Base-by-base conservation (phyloP, 2,329 filamentous ascomycete genomes). In the Fusarium domesticum region DNA sequence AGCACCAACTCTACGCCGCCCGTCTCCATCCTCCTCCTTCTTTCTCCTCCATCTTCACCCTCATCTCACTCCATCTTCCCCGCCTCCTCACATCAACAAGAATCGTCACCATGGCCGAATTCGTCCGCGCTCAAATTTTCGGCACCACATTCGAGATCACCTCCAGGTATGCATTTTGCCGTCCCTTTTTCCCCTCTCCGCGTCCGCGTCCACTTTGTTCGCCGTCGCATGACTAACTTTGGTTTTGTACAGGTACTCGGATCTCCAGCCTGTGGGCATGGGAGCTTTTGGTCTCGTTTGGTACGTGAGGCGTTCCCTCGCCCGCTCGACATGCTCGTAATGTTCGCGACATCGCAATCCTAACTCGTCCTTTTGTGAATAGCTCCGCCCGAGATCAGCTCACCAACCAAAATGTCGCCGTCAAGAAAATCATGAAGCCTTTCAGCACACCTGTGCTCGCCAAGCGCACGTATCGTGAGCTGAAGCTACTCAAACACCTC, bases 341-440 rank as follows among this genome's bases (percentile, higher is more conserved):
- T 18, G 17, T 32, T 28, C 39, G 23, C 34, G 28, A 39, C 15
- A 11, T 18, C 23, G 18, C 38, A 35, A 44, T 20, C 37, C 48
- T 49, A 28, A 54, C 43, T 25, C 8, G 33, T 25, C 19, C 35
- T 20, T 35, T 35, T 34, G 32, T 37, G 28, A 37, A 51, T 55
- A 97, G 92, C 73, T 97, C 93, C 54, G 93, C 93, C 46, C 92
- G 90, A 73, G 93, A 98, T 70, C 91, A 97, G 75, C 89, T 98
- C 71, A 97, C 93, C 48, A 88, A 82, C 68, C 91, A 96, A 70
- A 90, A 91, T 71, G 93, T 98, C 50, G 93, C 93, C 47, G 91
- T 98, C 67, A 98, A 98, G 81, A 98, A 98, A 82, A 98, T 98
- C 66, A 97, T 98, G 92, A 98, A 97, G 77, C 93, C 93, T 8